A percentile compares a stretch with the other conserved stretches of the same genome.
Conservation (phyloP, 2,329 filamentous ascomycete species). For the Neonectria sp. region DNA sequence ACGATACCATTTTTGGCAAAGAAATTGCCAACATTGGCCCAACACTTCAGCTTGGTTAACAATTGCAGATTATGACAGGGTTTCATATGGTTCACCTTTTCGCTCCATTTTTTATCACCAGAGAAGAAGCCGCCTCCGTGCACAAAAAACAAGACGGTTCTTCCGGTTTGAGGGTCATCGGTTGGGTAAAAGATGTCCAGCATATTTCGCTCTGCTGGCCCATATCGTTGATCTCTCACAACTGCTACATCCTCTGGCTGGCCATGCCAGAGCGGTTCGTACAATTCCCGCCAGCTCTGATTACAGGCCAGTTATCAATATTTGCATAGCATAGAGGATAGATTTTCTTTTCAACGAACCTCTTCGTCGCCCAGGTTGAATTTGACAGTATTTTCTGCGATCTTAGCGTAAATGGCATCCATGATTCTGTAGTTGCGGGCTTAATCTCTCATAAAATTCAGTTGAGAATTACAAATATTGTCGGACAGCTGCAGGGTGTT, state of each 20-base stretch:
- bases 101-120: constrained; percentile 30
- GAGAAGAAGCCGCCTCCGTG: constrained; percentile 27
- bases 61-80: no score
- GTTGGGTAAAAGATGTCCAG: constrained; percentile 6
- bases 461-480: no score
- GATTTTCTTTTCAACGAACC: neutral
- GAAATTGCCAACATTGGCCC: constrained; percentile 31
- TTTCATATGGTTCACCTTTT: constrained; percentile 15
- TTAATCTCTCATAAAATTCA: neutral
- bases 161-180: neutral
- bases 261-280: neutral
- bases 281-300: constrained; percentile 11
- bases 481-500: no score
- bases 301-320: no score
- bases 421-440: neutral
- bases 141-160: constrained; percentile 5
- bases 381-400: neutral
- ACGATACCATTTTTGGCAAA: constrained; percentile 31
- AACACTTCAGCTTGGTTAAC: constrained; percentile 11
- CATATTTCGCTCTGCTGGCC: constrained; percentile 6
- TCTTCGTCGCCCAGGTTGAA: neutral
- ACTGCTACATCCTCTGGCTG: neutral
- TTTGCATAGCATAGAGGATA: no score
- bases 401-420: neutral
- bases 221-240: constrained; percentile 8